These are phyloP conservation scores for Acanthamoeba divionensis DNA, from an alignment of 208 protist genomes.

Conservation along the genomic window DNA sequence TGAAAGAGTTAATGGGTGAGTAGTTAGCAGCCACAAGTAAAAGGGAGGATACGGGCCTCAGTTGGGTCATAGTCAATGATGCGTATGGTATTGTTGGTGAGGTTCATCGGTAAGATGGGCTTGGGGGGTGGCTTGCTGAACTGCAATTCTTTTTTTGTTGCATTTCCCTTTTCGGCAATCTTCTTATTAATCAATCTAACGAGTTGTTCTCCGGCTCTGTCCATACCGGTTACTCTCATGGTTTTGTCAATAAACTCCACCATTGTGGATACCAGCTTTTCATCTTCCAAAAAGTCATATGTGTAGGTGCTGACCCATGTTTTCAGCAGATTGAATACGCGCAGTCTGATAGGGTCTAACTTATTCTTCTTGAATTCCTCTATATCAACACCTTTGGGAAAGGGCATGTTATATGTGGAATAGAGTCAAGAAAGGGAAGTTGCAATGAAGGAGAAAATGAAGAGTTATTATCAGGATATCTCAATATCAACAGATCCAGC, in stretches of 20 bases:
- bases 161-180: neutral
- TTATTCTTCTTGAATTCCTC: constrained; percentile 54
- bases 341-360: constrained; percentile 23
- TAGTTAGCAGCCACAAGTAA: neutral
- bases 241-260: constrained; percentile 50
- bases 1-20: neutral
- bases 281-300: constrained; percentile 41
- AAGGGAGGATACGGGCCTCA: neutral
- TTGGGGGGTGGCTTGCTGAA: constrained; percentile 24
- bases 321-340: constrained; percentile 53
- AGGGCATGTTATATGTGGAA: constrained; percentile 32
- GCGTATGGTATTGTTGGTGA: neutral
- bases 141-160: neutral
- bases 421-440: too few relatives aligned
- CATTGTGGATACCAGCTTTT: constrained; percentile 17
- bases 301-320: constrained; percentile 45
- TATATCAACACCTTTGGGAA: neutral
- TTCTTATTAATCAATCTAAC: constrained; percentile 31
- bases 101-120: neutral
- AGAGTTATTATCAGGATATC: neutral
- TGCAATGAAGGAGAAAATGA: neutral
- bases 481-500: constrained; percentile 46
- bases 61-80: neutral
- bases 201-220: constrained; percentile 14
- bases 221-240: constrained; percentile 36